These are phyloP conservation scores for Rhizoclosmatium sp. DNA, from an alignment of 192 early-diverging fungal species.

Conservation along the genomic window DNA sequence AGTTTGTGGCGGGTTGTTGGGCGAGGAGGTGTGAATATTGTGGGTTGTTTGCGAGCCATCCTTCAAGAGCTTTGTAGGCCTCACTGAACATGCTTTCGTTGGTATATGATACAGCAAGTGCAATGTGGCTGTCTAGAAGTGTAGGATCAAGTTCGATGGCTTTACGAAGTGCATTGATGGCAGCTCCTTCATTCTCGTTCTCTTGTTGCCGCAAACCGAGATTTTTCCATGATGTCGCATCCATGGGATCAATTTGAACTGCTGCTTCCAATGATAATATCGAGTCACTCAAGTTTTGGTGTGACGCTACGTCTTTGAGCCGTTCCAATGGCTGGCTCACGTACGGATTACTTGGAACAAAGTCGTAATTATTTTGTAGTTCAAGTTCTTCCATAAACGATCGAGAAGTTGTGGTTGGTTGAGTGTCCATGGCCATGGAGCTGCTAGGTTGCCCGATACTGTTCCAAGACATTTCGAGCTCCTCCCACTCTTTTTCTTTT, in stretches of 20 bases:
- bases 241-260: constrained; percentile 77
- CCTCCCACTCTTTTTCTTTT: constrained; percentile 36
- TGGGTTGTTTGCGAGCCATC: constrained; percentile 82
- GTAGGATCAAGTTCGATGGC: constrained; percentile 79
- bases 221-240: constrained; percentile 84
- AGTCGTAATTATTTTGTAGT: constrained; percentile 61
- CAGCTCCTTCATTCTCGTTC: constrained; percentile 92
- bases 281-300: constrained; percentile 79
- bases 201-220: constrained; percentile 94
- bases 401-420: background rate
- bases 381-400: background rate
- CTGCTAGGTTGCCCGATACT: background rate
- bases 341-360: constrained; percentile 80
- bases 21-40: constrained; percentile 67
- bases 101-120: constrained; percentile 90
- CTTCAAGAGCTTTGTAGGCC: constrained; percentile 87
- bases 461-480: constrained; percentile 29
- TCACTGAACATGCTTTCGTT: constrained; percentile 89
- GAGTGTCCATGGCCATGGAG: background rate
- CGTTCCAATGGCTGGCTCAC: constrained; percentile 41
- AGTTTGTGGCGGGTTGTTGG: constrained; percentile 34
- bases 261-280: constrained; percentile 92
- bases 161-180: constrained; percentile 88
- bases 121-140: constrained; percentile 81
- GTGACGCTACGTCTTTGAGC: constrained; percentile 41